Base-by-base conservation (phyloP, 2,329 filamentous ascomycete genomes). In the Hymenoscyphus fraxineus region DNA sequence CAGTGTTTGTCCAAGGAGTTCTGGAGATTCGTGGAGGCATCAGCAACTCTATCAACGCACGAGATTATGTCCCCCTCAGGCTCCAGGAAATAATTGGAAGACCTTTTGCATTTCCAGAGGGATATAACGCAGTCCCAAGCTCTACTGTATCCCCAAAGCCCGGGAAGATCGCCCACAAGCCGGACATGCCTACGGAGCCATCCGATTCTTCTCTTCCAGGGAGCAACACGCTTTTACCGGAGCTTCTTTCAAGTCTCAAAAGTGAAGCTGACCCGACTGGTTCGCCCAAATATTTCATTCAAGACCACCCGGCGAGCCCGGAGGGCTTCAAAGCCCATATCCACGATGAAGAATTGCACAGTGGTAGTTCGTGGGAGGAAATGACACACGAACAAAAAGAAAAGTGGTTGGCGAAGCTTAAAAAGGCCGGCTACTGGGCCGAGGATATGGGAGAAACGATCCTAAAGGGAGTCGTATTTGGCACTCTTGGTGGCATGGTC, bases 391-490 rank as follows among this genome's bases (percentile, higher is more conserved):
- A 66, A 47, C 69, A 76, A 67, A 72, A 70, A 60, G 66, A 70
- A 56, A 59, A 39, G 1, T 76, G 74, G 74, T 71, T 71, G 60
- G 59, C 66, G 66, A 72, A 68, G 61, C 62, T 76, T 47, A 73
- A 68, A 59, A 68, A 72, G 12, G 72, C 72, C n/a, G 74, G 73
- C 0, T 69, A 75, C 27, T 75, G 74, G 74, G 72, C 68, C 4
- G 74, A 74, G 61, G 74, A 67, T 22, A 65, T 72, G 61, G 70
- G 70, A 6, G 72, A 73, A 60, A 67, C 70, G 15, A 64, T 76
- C 19, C 68, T 76, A 10, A 75, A 74, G 63, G 74, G 74, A 0
- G 69, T 76, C 1, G 40, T 76, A 7, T 76, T 76, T 72, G 70
- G 73, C 22, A 73, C 75, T 63, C 58, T 76, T 54, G 72, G 67